Conservation (phyloP, 176 grass and related monocot species). For the Saccharum officinarum region DNA sequence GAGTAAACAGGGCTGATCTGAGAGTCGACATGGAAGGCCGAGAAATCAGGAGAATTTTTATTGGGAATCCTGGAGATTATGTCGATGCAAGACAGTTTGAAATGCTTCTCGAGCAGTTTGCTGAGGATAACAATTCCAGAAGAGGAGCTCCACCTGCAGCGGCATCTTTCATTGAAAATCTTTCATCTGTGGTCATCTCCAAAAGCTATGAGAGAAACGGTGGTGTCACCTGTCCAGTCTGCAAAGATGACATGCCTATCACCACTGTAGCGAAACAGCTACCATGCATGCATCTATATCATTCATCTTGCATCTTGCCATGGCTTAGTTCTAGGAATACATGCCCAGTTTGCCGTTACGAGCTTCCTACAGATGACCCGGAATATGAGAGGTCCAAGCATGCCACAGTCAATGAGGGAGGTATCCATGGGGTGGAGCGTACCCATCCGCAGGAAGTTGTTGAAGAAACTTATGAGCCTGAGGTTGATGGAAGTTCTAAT, state of each 20-base stretch:
- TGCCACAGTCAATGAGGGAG: constrained; percentile 32
- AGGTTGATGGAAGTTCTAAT: constrained; percentile 32
- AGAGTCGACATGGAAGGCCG: constrained; percentile 28
- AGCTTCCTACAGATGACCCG: constrained; percentile 72
- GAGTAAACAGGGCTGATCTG: constrained; percentile 26
- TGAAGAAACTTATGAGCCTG: constrained; percentile 52
- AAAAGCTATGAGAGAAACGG: constrained; percentile 49
- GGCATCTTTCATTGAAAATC: constrained; percentile 43
- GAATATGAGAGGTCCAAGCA: constrained; percentile 70
- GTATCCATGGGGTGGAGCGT: background rate
- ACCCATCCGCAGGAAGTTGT: constrained; percentile 14
- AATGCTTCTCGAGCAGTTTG: constrained; percentile 77
- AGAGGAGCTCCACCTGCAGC: constrained; percentile 83
- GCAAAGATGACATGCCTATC: constrained; percentile 66
- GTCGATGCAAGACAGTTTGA: constrained; percentile 72
- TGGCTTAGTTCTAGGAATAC: constrained; percentile 86
- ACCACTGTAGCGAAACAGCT: constrained; percentile 60
- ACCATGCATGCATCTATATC: constrained; percentile 82
- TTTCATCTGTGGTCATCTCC: constrained; percentile 68
- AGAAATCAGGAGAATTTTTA: constrained; percentile 42
- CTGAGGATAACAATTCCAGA: constrained; percentile 55
- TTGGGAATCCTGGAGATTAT: constrained; percentile 72
- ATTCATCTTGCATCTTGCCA: constrained; percentile 75
- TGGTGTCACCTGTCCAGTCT: constrained; percentile 72
- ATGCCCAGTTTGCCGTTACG: constrained; percentile 86